Conservation (phyloP, 2,329 filamentous ascomycete species). For the Diaporthe sp. region DNA sequence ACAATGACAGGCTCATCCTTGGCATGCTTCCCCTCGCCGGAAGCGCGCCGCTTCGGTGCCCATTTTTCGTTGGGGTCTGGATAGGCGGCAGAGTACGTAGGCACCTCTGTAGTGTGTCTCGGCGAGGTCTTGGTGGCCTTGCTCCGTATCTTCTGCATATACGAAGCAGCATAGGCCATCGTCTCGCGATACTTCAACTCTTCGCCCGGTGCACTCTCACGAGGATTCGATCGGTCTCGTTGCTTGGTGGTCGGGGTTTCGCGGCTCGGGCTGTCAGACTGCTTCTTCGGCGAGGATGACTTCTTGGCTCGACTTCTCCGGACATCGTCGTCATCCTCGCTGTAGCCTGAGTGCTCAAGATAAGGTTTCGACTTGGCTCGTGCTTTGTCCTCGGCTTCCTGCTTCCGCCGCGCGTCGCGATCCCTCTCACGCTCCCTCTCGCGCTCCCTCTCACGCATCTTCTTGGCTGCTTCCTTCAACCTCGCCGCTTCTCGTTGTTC, state of each 20-base stretch:
- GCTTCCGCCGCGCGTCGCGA: slow-evolving; percentile 44
- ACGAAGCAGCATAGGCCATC: slow-evolving; percentile 43
- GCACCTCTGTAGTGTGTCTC: slow-evolving; percentile 25
- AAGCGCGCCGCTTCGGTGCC: slow-evolving; percentile 28
- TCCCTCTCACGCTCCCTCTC: slow-evolving; percentile 46
- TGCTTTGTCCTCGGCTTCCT: slow-evolving; percentile 49
- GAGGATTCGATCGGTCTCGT: slow-evolving; percentile 35
- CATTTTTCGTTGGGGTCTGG: slow-evolving; percentile 41
- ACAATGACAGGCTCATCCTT: slow-evolving; percentile 30
- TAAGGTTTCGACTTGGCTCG: slow-evolving; percentile 46
- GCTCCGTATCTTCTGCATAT: slow-evolving; percentile 41
- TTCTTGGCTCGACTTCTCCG: slow-evolving; percentile 47
- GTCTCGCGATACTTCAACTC: slow-evolving; percentile 34
- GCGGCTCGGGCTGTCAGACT: slow-evolving; percentile 44
- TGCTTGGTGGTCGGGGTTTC: slow-evolving; percentile 42
- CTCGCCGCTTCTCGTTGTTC: slow-evolving; percentile 31
- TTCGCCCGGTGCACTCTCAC: slow-evolving; percentile 20
- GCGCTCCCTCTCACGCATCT: slow-evolving; percentile 42
- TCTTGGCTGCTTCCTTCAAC: slow-evolving; percentile 32
- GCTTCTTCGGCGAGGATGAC: slow-evolving; percentile 46
- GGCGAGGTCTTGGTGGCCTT: slow-evolving; percentile 40
- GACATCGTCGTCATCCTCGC: slow-evolving; percentile 46
- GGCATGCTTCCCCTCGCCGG: slow-evolving; percentile 42
- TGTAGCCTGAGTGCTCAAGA: slow-evolving; percentile 43
- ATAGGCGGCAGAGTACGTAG: slow-evolving; percentile 37